Evolutionary conservation across 73 alveolate species (phyloP), one percentile per base, ranked within the genome.

Genomic region (Paramecium pentaurelia): DNA sequence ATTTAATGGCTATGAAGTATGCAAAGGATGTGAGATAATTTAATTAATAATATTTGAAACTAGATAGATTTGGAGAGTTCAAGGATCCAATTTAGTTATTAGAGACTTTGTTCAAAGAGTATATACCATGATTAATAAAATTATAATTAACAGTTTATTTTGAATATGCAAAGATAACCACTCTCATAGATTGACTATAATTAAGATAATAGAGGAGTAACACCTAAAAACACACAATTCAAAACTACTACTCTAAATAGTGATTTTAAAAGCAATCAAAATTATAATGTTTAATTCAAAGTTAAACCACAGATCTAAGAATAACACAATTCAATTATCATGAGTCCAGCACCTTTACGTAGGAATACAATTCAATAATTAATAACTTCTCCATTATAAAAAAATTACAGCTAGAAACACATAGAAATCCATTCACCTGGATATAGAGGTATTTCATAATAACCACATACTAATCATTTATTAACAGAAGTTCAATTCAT

Each of bases 51-150:
- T 75, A 75, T 38, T 42, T 75, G 70, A 75, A 75, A 75, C 20
- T 75, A 36, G 88, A 75, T 75, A 30, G 68, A 36, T 75, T 75
- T 75, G 20, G 30, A 22, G 37, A 75, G 30, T 75, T 75, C n/a
- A 38, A 38, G n/a, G 88, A 75, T 75, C 88, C 88, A 12, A 75
- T 75, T 75, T 27, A 75, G 60, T 75, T 75, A 75, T 38, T 75
- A 22, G 58, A 75, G 68, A 38, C 88, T 9, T 27, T 75, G 60
- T 75, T 75, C 34, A 75, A 75, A 42, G 88, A 75, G 60, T 75
- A 38, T 42, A 75, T 75, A 30, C 88, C 88, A 14, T 75, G 88
- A 75, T 22, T 38, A n/a, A 27, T 36, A 68, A 68, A 68, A 14
- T 68, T 68, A 68, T 36, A 36, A 68, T 36, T 36, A 30, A 32